Conservation (phyloP, 2,329 filamentous ascomycete species). For the Nigrospora oryzae region DNA sequence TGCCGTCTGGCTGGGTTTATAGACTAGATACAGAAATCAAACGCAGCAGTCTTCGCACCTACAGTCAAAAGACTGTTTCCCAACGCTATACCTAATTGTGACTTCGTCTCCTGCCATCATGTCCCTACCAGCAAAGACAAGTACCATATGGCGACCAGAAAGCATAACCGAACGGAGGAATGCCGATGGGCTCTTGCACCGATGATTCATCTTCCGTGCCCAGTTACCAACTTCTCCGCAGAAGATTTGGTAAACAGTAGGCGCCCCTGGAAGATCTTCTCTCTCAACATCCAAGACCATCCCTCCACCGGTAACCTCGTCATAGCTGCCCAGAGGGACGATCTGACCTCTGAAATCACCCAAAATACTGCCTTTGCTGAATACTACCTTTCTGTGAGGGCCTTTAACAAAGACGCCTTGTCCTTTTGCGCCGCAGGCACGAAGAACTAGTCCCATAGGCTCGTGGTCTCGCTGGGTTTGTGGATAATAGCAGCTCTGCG, state of each 20-base stretch:
- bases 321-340: too few relatives aligned
- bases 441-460: too few relatives aligned
- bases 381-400: too few relatives aligned
- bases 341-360: too few relatives aligned
- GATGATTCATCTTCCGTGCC: not conserved
- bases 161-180: not conserved
- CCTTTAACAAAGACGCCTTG: too few relatives aligned
- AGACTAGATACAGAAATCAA: too few relatives aligned
- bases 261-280: not conserved
- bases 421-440: too few relatives aligned
- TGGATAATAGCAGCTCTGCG: too few relatives aligned
- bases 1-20: too few relatives aligned
- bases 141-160: not conserved
- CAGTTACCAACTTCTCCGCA: not conserved
- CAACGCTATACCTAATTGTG: not conserved
- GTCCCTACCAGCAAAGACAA: not conserved
- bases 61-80: not conserved
- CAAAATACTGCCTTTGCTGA: too few relatives aligned
- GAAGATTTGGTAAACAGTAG: not conserved
- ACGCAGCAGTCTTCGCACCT: not conserved
- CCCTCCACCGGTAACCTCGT: not conserved
- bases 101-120: not conserved
- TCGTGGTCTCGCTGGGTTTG: too few relatives aligned
- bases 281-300: not conserved
- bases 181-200: not conserved